Percentiles rank a stretch among this genome's conserved stretches.
Conservation (phyloP, 139 green algal species). For the Picochlorum sp. region DNA sequence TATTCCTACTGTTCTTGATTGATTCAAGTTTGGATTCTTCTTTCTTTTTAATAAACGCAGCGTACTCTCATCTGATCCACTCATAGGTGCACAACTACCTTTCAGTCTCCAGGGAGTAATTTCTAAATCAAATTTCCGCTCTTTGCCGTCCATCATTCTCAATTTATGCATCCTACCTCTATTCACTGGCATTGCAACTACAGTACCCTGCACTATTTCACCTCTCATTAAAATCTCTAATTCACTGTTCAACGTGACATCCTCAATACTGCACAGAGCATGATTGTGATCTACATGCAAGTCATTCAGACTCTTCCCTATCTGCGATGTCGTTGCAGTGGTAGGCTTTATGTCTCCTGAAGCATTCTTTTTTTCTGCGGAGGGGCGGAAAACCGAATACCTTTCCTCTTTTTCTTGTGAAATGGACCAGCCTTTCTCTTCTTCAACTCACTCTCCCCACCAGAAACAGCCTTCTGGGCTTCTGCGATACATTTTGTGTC, state of each 20-base stretch:
- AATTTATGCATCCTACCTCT: conserved; percentile 1
- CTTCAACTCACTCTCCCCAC: background rate
- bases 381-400: background rate
- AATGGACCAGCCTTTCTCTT: background rate
- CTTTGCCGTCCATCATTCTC: background rate
- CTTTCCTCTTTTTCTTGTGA: background rate
- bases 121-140: background rate
- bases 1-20: conserved; percentile 5
- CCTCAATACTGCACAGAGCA: background rate
- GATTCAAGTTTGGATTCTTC: background rate
- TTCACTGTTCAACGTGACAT: background rate
- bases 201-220: background rate
- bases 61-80: background rate
- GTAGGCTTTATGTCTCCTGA: background rate
- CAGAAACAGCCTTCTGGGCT: background rate
- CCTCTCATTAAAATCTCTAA: background rate
- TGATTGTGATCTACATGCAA: too few relatives aligned
- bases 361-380: background rate
- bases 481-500: conserved; percentile 7
- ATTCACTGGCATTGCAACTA: background rate
- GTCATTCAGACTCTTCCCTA: too few relatives aligned
- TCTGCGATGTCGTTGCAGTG: background rate
- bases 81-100: background rate
- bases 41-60: background rate
- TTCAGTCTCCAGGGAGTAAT: conserved; percentile 1